Evolutionary conservation across 306 rosid genomes (phyloP).

Genomic region (Medicago ruthenica): DNA sequence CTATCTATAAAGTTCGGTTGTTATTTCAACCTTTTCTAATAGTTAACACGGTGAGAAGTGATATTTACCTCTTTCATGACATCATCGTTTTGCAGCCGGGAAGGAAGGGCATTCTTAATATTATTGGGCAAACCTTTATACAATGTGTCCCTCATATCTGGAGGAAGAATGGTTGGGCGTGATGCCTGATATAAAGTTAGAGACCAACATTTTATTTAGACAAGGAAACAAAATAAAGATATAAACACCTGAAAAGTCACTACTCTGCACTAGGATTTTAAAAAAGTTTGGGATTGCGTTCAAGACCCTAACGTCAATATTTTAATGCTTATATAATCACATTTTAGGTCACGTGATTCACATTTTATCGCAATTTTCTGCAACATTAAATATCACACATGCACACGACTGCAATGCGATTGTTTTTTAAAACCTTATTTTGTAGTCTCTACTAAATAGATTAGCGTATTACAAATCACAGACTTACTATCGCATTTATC

Average conservation of each 20-base stretch:
- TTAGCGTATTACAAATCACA: conserved; percentile 4
- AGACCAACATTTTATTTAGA: conserved; percentile 10
- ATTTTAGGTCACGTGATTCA: too few relatives aligned
- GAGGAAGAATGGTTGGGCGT: conserved; percentile 76
- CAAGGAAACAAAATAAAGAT: background rate
- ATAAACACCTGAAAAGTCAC: too few relatives aligned
- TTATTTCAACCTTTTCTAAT: too few relatives aligned
- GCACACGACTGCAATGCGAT: background rate
- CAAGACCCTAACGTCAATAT: background rate
- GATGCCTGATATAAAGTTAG: conserved; percentile 60
- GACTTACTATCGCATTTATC: conserved; percentile 79
- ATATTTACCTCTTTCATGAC: conserved; percentile 63
- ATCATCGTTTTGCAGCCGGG: conserved; percentile 56
- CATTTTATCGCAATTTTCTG: background rate
- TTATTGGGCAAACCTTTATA: conserved; percentile 74
- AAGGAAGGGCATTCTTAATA: conserved; percentile 68
- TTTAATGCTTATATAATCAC: background rate
- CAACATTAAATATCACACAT: background rate
- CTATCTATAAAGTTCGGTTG: too few relatives aligned
- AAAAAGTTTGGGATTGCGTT: background rate
- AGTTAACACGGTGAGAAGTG: background rate
- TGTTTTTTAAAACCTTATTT: background rate
- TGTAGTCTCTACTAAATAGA: background rate
- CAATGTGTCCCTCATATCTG: conserved; percentile 77
- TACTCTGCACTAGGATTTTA: too few relatives aligned